These are phyloP conservation scores for Penicillium sp. DNA, from an alignment of 2,329 filamentous ascomycete genomes.

Conservation along the genomic window DNA sequence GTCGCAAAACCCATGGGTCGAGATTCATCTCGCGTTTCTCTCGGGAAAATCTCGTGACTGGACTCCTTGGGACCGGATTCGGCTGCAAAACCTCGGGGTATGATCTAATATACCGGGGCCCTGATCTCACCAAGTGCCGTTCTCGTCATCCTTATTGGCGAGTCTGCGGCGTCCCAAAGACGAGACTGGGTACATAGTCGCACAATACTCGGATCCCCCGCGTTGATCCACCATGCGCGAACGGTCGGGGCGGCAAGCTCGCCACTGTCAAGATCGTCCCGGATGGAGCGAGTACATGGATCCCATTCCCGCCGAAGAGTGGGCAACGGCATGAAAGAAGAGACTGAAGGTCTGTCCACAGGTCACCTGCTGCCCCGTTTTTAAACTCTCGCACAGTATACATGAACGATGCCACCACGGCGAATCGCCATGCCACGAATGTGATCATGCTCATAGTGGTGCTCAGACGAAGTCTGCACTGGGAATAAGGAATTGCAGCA, in stretches of 20 bases:
- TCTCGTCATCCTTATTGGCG: too few species aligned
- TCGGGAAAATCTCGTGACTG: conserved; percentile 25
- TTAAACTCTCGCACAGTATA: conserved; percentile 2
- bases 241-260: not conserved
- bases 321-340: too few species aligned
- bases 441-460: too few species aligned
- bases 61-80: not conserved
- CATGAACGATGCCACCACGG: too few species aligned
- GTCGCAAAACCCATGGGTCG: conserved; percentile 12
- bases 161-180: too few species aligned
- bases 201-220: not conserved
- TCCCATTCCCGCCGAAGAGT: too few species aligned
- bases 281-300: too few species aligned
- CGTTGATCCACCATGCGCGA: not conserved
- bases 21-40: conserved; percentile 16
- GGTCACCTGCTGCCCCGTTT: conserved; percentile 2
- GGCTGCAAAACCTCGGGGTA: not conserved
- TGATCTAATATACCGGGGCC: not conserved
- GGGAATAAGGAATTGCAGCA: not conserved
- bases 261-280: too few species aligned
- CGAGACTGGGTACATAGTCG: too few species aligned
- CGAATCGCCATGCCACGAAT: too few species aligned
- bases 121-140: too few species aligned
- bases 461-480: not conserved
- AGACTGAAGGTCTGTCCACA: conserved; percentile 2